These are phyloP conservation scores for Ustilago curta DNA, from an alignment of 1,284 basidiomycete species.

Conservation along the genomic window DNA sequence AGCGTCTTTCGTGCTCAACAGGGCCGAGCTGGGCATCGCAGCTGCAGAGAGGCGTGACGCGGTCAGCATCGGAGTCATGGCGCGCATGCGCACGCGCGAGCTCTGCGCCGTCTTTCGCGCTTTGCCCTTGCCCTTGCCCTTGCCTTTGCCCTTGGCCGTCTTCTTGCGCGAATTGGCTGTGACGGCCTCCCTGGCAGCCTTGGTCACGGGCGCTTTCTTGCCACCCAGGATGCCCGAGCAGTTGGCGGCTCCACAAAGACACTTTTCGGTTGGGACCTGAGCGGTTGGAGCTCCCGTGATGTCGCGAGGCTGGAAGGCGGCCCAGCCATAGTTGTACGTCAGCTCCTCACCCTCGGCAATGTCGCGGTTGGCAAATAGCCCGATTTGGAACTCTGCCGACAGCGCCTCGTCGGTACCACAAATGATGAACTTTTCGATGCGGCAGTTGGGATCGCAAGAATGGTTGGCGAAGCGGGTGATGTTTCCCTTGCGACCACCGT, in stretches of 20 bases:
- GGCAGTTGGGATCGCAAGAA: conserved; percentile 64
- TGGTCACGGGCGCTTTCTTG: conserved; percentile 40
- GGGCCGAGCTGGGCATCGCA: conserved; percentile 21
- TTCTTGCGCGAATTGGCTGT: conserved; percentile 31
- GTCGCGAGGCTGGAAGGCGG: conserved; percentile 53
- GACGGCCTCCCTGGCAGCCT: background rate
- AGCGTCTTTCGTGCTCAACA: conserved; percentile 13
- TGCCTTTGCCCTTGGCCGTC: conserved; percentile 31
- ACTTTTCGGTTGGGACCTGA: conserved; percentile 34
- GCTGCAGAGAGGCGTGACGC: conserved; percentile 28
- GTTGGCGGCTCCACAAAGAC: conserved; percentile 58
- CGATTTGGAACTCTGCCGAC: conserved; percentile 64
- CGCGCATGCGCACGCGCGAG: conserved; percentile 19
- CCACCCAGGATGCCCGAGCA: conserved; percentile 61
- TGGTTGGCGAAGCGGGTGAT: conserved; percentile 66
- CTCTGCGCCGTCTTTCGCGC: conserved; percentile 10
- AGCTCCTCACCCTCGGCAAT: conserved; percentile 65
- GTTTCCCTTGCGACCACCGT: conserved; percentile 63
- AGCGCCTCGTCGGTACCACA: conserved; percentile 60
- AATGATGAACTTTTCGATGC: conserved; percentile 64
- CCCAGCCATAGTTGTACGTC: conserved; percentile 67
- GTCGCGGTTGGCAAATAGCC: conserved; percentile 61
- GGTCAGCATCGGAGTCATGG: conserved; percentile 29
- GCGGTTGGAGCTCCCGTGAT: conserved; percentile 46
- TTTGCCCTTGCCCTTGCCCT: conserved; percentile 34